Evolutionary conservation across 2,329 filamentous ascomycete genomes (phyloP).

Genomic region (Phoma sp.): DNA sequence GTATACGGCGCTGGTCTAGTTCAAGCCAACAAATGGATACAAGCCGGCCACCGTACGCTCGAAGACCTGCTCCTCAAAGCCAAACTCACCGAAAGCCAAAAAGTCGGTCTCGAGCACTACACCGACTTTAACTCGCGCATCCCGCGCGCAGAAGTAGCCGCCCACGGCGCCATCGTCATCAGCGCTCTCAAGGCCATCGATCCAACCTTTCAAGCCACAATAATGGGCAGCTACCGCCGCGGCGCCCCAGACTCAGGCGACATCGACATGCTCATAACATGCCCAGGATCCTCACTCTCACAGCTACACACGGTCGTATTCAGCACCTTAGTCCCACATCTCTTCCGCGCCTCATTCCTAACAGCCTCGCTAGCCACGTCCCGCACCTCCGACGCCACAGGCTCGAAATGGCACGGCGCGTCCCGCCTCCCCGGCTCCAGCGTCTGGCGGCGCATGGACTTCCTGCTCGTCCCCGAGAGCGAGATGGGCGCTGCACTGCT

Average conservation of each 20-base stretch:
- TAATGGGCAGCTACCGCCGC: constrained; percentile 85
- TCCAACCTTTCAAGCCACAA: constrained; percentile 68
- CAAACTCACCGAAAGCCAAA: constrained; percentile 71
- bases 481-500: constrained; percentile 85
- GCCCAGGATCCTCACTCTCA: constrained; percentile 59
- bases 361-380: constrained; percentile 70
- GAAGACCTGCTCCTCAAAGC: constrained; percentile 70
- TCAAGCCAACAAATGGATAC: constrained; percentile 77
- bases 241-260: constrained; percentile 78
- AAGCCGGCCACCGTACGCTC: constrained; percentile 75
- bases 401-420: constrained; percentile 88
- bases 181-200: constrained; percentile 67
- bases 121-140: constrained; percentile 81
- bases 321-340: constrained; percentile 64
- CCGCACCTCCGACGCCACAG: constrained; percentile 55
- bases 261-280: constrained; percentile 84
- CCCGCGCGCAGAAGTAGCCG: constrained; percentile 75
- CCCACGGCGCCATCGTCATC: constrained; percentile 70
- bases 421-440: constrained; percentile 68
- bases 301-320: constrained; percentile 69
- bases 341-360: constrained; percentile 70
- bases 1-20: constrained; percentile 79
- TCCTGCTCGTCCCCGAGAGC: constrained; percentile 79
- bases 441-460: constrained; percentile 81
- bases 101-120: constrained; percentile 78